Conservation (phyloP, 805 yeast genomes). For the Ogataea naganishii region DNA sequence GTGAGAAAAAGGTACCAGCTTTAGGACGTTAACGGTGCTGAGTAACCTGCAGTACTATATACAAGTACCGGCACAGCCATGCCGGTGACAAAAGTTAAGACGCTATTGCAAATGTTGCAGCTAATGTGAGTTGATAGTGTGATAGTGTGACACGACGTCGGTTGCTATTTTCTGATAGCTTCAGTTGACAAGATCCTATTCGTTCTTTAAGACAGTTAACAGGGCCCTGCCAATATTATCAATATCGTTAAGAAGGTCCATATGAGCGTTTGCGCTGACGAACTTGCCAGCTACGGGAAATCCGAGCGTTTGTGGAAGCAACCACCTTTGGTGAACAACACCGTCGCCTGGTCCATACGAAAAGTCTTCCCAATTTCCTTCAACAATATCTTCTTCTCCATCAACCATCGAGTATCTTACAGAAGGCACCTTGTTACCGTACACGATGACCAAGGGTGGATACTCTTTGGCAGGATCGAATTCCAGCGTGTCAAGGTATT, state of each 20-base stretch:
- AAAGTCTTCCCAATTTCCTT: conserved; percentile 69
- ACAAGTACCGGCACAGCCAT: too few species aligned
- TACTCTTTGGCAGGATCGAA: conserved; percentile 45
- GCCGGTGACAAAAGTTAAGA: too few species aligned
- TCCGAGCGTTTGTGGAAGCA: conserved; percentile 67
- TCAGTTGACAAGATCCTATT: too few species aligned
- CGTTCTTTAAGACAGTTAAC: conserved; percentile 52
- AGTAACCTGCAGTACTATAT: too few species aligned
- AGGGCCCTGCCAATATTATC: conserved; percentile 67
- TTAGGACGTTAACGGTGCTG: too few species aligned
- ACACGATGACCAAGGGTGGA: conserved; percentile 80
- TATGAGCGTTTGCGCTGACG: conserved; percentile 65
- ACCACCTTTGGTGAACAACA: conserved; percentile 75
- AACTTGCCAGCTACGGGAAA: conserved; percentile 66
- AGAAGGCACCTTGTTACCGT: conserved; percentile 78
- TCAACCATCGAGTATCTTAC: conserved; percentile 71
- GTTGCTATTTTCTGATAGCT: too few species aligned
- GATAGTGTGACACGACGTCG: too few species aligned
- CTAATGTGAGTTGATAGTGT: too few species aligned
- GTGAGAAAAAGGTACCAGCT: too few species aligned
- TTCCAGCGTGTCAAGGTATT: conserved; percentile 47
- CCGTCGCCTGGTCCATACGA: conserved; percentile 92
- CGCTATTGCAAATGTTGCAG: too few species aligned
- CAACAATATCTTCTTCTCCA: conserved; percentile 50
- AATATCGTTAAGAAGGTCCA: conserved; percentile 67